phyloP scores from a whole-genome alignment of 495 filamentous ascomycete genomes.

The Usnea hakonensis region DNA sequence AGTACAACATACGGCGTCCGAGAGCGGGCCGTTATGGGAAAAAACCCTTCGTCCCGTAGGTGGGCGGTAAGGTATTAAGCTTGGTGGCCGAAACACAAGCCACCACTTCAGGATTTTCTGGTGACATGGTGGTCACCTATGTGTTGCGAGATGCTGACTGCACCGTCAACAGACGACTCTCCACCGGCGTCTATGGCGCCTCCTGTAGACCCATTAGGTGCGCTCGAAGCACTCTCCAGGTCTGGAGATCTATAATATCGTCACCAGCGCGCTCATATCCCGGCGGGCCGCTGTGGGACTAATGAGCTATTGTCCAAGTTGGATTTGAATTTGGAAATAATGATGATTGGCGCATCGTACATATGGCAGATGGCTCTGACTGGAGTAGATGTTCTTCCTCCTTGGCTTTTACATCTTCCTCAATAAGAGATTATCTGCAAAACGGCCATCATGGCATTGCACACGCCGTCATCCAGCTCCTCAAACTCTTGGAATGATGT shows the following conservation, averaged over 20 bases:
- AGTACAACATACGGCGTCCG: not conserved
- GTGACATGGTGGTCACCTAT: not conserved
- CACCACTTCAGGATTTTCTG: not conserved
- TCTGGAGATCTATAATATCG: not conserved
- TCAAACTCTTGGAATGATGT: not conserved
- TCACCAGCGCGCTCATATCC: not conserved
- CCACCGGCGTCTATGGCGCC: not conserved
- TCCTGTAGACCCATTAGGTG: not conserved
- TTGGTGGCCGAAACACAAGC: not conserved
- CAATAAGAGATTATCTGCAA: not conserved
- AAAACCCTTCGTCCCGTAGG: not conserved
- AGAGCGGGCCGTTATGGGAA: not conserved
- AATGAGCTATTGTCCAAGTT: not conserved
- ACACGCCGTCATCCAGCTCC: not conserved
- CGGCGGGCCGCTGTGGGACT: not conserved
- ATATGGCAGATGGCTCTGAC: not conserved
- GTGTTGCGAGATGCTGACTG: not conserved
- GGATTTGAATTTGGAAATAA: not conserved
- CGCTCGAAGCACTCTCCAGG: not conserved
- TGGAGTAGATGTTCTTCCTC: not conserved
- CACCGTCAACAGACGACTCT: not conserved
- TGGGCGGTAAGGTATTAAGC: too few species aligned
- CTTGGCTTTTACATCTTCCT: not conserved
- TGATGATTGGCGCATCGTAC: not conserved
- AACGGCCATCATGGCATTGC: not conserved